Percentiles rank a stretch among this genome's conserved stretches.
Conservation (phyloP, 805 yeast genomes). For the Maudiozyma barnettii region DNA sequence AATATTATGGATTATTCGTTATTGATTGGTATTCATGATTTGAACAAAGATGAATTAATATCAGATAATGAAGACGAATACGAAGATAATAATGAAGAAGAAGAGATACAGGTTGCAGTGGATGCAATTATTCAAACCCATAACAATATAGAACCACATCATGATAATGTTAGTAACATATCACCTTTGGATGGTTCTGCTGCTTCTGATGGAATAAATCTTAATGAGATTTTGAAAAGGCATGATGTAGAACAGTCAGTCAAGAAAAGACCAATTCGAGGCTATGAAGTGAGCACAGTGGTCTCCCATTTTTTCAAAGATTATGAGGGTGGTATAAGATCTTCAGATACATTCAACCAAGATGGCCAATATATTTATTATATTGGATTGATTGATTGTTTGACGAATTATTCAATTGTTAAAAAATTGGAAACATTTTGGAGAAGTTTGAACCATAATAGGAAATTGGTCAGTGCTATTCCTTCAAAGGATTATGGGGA, state of each 20-base stretch:
- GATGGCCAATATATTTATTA: constrained; percentile 69
- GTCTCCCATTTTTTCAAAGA: constrained; percentile 46
- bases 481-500: constrained; percentile 89
- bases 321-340: constrained; percentile 77
- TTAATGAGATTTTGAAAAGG: neutral
- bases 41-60: constrained; percentile 15
- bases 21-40: constrained; percentile 78
- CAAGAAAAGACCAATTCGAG: neutral
- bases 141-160: neutral
- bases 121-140: too few relatives aligned
- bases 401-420: constrained; percentile 66
- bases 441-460: constrained; percentile 60
- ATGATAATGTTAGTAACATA: neutral
- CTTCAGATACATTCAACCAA: constrained; percentile 44
- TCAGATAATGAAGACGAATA: neutral
- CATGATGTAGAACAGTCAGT: neutral
- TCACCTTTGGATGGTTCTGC: neutral
- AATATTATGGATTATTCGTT: constrained; percentile 95
- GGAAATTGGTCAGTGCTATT: constrained; percentile 71
- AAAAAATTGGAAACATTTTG: constrained; percentile 79
- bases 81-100: neutral
- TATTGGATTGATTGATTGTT: constrained; percentile 87
- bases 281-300: neutral
- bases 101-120: too few relatives aligned
- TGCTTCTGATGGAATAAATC: neutral